phyloP scores from a whole-genome alignment of 345 rosid species.

The Chamaenerion angustifolium region DNA sequence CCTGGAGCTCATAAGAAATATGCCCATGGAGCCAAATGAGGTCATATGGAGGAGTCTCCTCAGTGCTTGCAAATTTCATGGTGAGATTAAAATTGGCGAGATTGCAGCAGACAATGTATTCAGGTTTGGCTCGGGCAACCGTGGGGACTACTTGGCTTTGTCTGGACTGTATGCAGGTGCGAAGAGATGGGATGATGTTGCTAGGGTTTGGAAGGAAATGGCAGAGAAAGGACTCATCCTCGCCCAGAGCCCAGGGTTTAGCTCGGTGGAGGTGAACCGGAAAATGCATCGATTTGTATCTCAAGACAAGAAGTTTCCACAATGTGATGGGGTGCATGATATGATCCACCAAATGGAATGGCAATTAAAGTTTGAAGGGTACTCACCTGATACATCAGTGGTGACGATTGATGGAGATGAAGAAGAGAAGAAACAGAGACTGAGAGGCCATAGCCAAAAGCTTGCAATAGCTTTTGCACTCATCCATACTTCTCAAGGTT shows the following conservation, averaged over 20 bases:
- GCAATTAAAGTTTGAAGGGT: slow-evolving; percentile 80
- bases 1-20: slow-evolving; percentile 33
- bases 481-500: slow-evolving; percentile 36
- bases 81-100: slow-evolving; percentile 34
- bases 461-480: slow-evolving; percentile 65
- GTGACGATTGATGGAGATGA: slow-evolving; percentile 44
- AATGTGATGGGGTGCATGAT: slow-evolving; percentile 24
- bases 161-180: slow-evolving; percentile 46
- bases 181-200: slow-evolving; percentile 43
- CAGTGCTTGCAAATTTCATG: slow-evolving; percentile 42
- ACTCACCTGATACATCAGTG: slow-evolving; percentile 41
- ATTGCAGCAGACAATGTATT: slow-evolving; percentile 33
- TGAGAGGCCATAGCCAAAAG: slow-evolving; percentile 69
- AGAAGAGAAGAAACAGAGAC: slow-evolving; percentile 48
- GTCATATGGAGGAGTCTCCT: slow-evolving; percentile 78
- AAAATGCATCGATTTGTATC: slow-evolving; percentile 44
- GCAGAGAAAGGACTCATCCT: slow-evolving; percentile 25
- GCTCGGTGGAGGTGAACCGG: slow-evolving; percentile 41
- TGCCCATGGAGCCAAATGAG: slow-evolving; percentile 43
- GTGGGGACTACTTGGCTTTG: slow-evolving; percentile 42
- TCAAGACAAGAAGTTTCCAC: slow-evolving; percentile 35
- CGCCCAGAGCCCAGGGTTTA: slow-evolving; percentile 41
- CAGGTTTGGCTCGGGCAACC: slow-evolving; percentile 24
- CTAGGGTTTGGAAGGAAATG: slow-evolving; percentile 29
- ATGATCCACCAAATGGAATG: slow-evolving; percentile 85